phyloP scores from a whole-genome alignment of 441 rosid genomes.

The Aleurites moluccanus region DNA sequence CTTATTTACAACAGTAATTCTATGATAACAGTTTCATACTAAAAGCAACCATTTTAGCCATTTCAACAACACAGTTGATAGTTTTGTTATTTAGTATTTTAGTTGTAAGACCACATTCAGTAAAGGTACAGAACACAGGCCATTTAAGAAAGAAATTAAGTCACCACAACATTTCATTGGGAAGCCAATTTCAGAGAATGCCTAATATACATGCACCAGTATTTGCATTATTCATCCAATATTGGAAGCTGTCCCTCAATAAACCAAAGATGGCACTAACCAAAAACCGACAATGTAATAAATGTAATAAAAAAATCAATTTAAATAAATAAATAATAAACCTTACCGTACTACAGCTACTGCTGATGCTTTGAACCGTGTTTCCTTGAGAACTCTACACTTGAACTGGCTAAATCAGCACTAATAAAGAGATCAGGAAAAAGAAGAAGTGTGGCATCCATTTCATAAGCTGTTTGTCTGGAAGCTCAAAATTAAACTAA shows the following conservation, averaged over 20 bases:
- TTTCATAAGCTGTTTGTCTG: not conserved
- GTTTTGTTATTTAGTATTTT: not conserved
- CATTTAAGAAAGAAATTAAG: not conserved
- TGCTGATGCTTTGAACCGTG: conserved; percentile 9
- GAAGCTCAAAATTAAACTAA: not conserved
- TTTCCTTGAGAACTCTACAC: not conserved
- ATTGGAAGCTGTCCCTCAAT: not conserved
- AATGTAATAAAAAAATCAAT: not conserved
- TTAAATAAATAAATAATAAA: conserved; percentile 4
- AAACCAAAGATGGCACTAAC: not conserved
- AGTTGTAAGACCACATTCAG: not conserved
- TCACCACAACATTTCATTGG: not conserved
- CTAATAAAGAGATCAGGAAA: not conserved
- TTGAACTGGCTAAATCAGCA: not conserved
- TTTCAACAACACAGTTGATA: not conserved
- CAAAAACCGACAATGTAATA: not conserved
- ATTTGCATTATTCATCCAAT: not conserved
- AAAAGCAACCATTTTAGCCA: not conserved
- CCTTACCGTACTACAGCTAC: not conserved
- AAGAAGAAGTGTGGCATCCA: not conserved
- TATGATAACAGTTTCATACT: not conserved
- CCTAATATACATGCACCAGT: not conserved
- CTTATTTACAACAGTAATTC: not conserved
- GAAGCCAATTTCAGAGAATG: not conserved
- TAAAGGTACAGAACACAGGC: not conserved